Evolutionary conservation across 768 basidiomycete species (phyloP), one percentile per base, ranked within the genome.

Genomic region (Leccinum subtestaceum): DNA sequence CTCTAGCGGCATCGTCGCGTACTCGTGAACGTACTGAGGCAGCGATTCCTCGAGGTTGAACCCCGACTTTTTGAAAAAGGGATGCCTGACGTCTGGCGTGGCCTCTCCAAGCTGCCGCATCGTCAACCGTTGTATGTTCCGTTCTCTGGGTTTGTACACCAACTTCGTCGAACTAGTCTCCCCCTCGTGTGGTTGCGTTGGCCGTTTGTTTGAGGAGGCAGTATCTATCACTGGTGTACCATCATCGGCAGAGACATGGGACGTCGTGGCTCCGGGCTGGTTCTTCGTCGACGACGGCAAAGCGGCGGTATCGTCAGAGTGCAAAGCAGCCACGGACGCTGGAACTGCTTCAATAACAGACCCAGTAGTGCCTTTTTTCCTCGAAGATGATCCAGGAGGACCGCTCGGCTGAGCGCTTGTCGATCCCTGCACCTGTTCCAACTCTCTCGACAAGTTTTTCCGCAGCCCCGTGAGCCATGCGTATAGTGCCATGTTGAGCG

Each of bases 21-120:
- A 93, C 71, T 95, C 91, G 58, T 93, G 83, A 38, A 94, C 88
- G 65, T 91, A 93, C 63, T 90, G 89, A 12, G 92, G 91, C n/a
- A 93, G 68, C 1, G 89, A 86, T 62, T 92, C 90, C 68, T 92
- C 88, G 52, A 93, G 73, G 68, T 84, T 91, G 75, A 93, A 91
- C 0, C 91, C 89, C 2, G 89, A 85, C 67, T 85, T 89, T 67
- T 91, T 88, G 75, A 91, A 91, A 74, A 91, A 90, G 3, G 88
- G 88, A 70, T 89, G 89, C 89, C 89, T 89, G 21, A 91, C 88
- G 65, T 92, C 89, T 1, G 91, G 90, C 0, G 90, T 91, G n/a
- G 89, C 91, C 70, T 93, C 89, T 32, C 92, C 93, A 12, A 94
- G 76, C 69, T 93, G 93, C 27, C 89, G 83, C 84, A 93, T 87